Base-by-base conservation (phyloP, 768 basidiomycete genomes). In the Sarcodon sp. region DNA sequence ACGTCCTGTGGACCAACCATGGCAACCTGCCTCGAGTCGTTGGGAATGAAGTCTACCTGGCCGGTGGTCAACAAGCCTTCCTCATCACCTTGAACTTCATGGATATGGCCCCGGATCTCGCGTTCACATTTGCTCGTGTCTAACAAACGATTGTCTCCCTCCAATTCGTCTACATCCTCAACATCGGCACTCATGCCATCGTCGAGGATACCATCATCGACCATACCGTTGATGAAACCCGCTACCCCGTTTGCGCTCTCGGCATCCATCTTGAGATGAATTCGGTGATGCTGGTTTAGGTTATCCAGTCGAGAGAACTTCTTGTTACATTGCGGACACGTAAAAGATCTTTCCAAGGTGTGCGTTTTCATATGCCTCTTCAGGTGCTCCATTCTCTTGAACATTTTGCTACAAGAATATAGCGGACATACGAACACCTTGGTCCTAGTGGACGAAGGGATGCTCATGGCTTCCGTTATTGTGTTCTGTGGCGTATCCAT, bases 361-460 rank as follows among this genome's bases (percentile, higher is more conserved):
- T 94, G 91, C 7, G 89, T 90, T 50, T 88, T 75, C 32, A 91
- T 65, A 62, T 94, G 91, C 39, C 90, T 67, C 65, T 87, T 87
- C 54, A 93, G 73, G 59, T 94, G 90, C 59, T 94, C 91, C 76
- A 85, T 82, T 9, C 91, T 79, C 71, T 90, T 92, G 77, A 93
- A 94, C 54, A 84, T 66, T 52, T 85, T 70, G 3, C 85, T 79
- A 58, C 91, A 96, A 11, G 86, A 85, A 61, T 77, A 81, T 1
- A 90, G 71, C 15, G 88, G 88, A 64, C 91, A 94, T 44, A 81
- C 75, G 58, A 80, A 92, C 3, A 79, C 79, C 59, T 81, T 82
- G 48, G 55, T 59, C 45, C 55, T 59, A 36, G 53, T 51, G 8
- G 39, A 8, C 16, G 39, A 41, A 41, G 39, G 39, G 4, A 27